phyloP scores from a whole-genome alignment of 768 basidiomycete genomes.

The Russula sp. region DNA sequence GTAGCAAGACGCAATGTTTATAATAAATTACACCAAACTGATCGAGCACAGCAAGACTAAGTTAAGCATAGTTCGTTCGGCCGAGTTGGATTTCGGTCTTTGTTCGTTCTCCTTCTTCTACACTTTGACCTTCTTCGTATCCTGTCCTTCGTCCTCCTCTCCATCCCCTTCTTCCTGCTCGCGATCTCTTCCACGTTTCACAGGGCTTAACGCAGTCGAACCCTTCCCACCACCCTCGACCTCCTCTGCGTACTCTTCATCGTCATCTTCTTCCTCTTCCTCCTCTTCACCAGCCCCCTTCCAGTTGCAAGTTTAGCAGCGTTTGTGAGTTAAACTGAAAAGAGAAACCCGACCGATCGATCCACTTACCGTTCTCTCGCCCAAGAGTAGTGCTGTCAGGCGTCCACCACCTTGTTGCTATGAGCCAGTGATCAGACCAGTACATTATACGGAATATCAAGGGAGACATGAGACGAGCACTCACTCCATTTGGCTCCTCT shows the following conservation, averaged over 20 bases:
- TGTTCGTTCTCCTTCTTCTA: background rate
- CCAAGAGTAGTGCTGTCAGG: conserved; percentile 22
- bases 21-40: background rate
- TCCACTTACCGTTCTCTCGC: conserved; percentile 4
- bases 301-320: background rate
- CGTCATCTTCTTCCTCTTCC: background rate
- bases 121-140: conserved; percentile 19
- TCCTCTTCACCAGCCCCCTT: background rate
- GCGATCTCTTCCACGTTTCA: conserved; percentile 16
- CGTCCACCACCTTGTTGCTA: background rate
- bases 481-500: conserved; percentile 22
- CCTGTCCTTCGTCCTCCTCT: conserved; percentile 10
- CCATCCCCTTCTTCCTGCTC: conserved; percentile 3
- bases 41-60: conserved; percentile 6
- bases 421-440: background rate
- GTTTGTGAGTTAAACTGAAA: background rate
- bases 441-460: background rate
- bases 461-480: background rate
- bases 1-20: conserved; percentile 10
- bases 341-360: background rate
- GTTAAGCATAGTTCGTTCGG: background rate
- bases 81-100: background rate
- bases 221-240: background rate
- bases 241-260: conserved; percentile 8
- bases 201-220: background rate